A percentile compares a stretch with the other conserved stretches of the same genome.
These are phyloP conservation scores for Madurella mycetomatis DNA, from an alignment of 2,329 filamentous ascomycete species.

Conservation along the genomic window DNA sequence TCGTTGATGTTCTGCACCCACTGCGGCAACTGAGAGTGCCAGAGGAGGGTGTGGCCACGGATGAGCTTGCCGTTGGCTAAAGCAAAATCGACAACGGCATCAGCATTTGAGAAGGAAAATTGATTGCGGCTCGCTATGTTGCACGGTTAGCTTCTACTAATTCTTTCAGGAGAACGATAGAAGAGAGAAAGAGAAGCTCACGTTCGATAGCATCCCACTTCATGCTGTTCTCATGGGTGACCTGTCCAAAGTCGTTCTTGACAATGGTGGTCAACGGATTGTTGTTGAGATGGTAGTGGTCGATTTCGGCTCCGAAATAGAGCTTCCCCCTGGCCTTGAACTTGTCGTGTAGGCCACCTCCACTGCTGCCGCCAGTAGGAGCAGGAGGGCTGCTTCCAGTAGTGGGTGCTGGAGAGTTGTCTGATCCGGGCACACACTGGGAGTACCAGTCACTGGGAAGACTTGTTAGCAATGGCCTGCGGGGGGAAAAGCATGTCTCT, in stretches of 20 bases:
- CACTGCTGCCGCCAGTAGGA: constrained; percentile 3
- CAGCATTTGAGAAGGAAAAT: constrained; percentile 10
- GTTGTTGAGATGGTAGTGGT: constrained; percentile 15
- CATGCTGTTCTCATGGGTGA: constrained; percentile 12
- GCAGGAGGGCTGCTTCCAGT: not conserved
- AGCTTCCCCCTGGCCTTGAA: constrained; percentile 16
- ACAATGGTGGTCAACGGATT: constrained; percentile 7
- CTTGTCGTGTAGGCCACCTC: constrained; percentile 8
- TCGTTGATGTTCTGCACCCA: constrained; percentile 58
- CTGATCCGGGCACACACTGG: constrained; percentile 14
- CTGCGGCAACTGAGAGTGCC: constrained; percentile 55
- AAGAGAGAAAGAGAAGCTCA: not conserved
- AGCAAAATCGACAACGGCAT: constrained; percentile 9
- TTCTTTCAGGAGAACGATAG: not conserved
- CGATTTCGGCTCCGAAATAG: constrained; percentile 13
- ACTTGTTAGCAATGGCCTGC: constrained; percentile 3
- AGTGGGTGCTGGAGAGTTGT: not conserved
- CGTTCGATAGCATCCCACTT: constrained; percentile 16
- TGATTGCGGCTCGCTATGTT: constrained; percentile 11
- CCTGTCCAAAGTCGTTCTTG: constrained; percentile 9
- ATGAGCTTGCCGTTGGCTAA: constrained; percentile 41
- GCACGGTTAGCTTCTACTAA: constrained; percentile 1
- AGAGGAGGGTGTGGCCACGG: constrained; percentile 63
- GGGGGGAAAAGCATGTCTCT: not conserved
- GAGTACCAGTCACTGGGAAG: constrained; percentile 15